These are phyloP conservation scores for Clarireedia monteithiana DNA, from an alignment of 2,329 filamentous ascomycete genomes.

Conservation along the genomic window DNA sequence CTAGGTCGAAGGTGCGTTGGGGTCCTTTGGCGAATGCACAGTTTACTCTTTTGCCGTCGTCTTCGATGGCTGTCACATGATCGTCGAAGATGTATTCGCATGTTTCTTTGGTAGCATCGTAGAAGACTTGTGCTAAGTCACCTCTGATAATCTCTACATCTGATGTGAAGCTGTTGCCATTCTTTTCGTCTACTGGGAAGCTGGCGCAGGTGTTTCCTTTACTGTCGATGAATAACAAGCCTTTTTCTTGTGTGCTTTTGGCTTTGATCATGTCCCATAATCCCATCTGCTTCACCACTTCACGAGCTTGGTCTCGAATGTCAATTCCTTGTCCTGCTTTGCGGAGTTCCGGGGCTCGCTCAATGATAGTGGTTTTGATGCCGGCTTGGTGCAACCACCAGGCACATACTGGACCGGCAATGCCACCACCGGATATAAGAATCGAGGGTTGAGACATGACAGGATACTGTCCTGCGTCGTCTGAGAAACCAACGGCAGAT, in stretches of 20 bases:
- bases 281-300: conserved; percentile 34
- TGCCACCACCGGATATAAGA: conserved; percentile 30
- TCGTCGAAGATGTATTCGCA: conserved; percentile 10
- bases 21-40: not conserved
- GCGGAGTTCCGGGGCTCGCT: conserved; percentile 36
- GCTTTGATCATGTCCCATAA: conserved; percentile 33
- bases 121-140: conserved; percentile 34
- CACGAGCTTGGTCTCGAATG: conserved; percentile 36
- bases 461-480: no score
- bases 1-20: conserved; percentile 32
- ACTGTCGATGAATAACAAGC: conserved; percentile 34
- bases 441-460: conserved; percentile 11
- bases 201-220: conserved; percentile 32
- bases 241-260: conserved; percentile 35
- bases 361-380: conserved; percentile 33
- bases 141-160: conserved; percentile 40
- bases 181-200: conserved; percentile 29
- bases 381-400: conserved; percentile 39
- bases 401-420: conserved; percentile 37
- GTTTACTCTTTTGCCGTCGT: not conserved
- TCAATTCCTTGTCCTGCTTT: conserved; percentile 46
- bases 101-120: conserved; percentile 29
- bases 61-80: not conserved
- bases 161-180: conserved; percentile 30
- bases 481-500: no score